Conservation (phyloP, 306 rosid species). For the Malus sieversii region DNA sequence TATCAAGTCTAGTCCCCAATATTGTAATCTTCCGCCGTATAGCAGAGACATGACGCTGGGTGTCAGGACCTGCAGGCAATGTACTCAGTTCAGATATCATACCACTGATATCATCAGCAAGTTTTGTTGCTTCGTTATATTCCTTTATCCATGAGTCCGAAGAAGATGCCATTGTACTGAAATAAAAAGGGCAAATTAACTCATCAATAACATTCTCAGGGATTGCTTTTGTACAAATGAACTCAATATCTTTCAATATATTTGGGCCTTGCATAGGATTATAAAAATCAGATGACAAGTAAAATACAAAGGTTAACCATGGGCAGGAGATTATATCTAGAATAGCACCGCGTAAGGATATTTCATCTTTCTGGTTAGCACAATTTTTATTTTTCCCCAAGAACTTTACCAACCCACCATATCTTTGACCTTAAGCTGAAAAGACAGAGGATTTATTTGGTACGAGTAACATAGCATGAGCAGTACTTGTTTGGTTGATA, state of each 20-base stretch:
- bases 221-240: neutral
- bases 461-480: neutral
- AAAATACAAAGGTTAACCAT: neutral
- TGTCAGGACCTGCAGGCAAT: constrained; percentile 67
- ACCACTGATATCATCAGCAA: constrained; percentile 76
- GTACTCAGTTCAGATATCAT: constrained; percentile 84
- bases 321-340: neutral
- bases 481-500: neutral
- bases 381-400: neutral
- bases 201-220: neutral
- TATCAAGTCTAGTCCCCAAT: constrained; percentile 92
- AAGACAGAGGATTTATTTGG: neutral
- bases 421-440: neutral
- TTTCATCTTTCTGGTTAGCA: neutral
- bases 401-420: neutral
- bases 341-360: neutral
- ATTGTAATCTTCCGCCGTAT: constrained; percentile 93
- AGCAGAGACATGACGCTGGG: constrained; percentile 86
- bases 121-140: constrained; percentile 82
- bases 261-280: neutral
- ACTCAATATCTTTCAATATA: neutral
- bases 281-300: neutral
- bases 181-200: neutral
- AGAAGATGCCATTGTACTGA: constrained; percentile 80
- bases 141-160: constrained; percentile 94